Conservation (phyloP, 192 early-diverging fungal genomes). For the Podila clonocystis region DNA sequence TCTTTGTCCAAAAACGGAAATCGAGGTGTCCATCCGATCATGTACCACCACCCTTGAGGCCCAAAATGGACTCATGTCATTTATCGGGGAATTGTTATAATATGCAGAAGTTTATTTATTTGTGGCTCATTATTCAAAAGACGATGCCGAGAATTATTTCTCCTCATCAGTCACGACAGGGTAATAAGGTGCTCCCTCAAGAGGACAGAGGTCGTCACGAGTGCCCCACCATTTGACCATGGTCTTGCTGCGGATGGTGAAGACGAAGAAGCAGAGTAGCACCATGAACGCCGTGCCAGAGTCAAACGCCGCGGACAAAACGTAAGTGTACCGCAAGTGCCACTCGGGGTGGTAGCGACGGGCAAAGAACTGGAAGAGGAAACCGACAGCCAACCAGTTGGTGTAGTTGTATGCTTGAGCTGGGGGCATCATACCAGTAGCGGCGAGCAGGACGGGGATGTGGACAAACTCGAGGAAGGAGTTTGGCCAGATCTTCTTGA, state of each 20-base stretch:
- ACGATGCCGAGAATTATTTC: neutral
- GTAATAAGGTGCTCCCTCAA: neutral
- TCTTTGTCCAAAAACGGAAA: too few relatives aligned
- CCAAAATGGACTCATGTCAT: too few relatives aligned
- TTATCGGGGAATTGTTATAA: too few relatives aligned
- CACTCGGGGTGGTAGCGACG: constrained; percentile 45
- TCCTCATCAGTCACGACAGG: neutral
- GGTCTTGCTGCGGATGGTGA: constrained; percentile 11
- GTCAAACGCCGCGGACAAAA: constrained; percentile 69
- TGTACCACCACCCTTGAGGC: too few relatives aligned
- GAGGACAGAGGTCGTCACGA: neutral
- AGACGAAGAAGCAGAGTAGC: constrained; percentile 52
- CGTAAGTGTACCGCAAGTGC: constrained; percentile 68
- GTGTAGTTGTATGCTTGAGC: constrained; percentile 57
- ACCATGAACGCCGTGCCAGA: constrained; percentile 56
- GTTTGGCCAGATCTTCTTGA: constrained; percentile 63
- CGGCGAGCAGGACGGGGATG: constrained; percentile 63
- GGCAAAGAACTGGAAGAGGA: constrained; percentile 60
- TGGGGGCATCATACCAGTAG: constrained; percentile 65
- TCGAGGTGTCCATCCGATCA: too few relatives aligned
- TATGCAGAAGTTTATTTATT: too few relatives aligned
- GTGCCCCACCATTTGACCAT: constrained; percentile 3
- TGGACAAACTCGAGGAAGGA: constrained; percentile 58
- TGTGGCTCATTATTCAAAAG: neutral
- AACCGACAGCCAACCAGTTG: constrained; percentile 56